Evolutionary conservation across 108 stramenopile genomes (phyloP), one percentile per base, ranked within the genome.

Genomic region (Skeletonema tropicum): DNA sequence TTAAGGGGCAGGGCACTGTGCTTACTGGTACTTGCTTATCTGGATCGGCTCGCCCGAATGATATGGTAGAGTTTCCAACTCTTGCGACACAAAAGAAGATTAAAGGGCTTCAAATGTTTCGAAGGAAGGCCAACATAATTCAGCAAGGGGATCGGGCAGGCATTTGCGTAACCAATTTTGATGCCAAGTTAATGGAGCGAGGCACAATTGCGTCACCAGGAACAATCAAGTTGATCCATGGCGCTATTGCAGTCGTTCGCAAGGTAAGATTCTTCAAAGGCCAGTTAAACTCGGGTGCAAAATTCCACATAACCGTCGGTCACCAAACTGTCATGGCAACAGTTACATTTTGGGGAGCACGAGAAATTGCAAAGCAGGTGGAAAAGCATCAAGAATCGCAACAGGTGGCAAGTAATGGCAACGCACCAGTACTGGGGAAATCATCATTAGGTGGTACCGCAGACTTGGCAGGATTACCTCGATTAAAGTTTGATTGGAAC

Each of bases 91-190:
- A 93, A 69, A 87, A 94, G 30, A 99, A 97, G 77, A 89, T 99
- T 62, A 98, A 98, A 71, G 90, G 91, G 23, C 94, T 99, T 76
- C 98, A 99, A 87, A 97, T 97, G 93, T 99, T 99, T 81, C 92
- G 91, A 66, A 80, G 89, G 58, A 84, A 92, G 38, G 95, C 97
- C 3, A 62, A 67, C 35, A 41, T 67, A 6, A 86, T 97, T 46
- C 80, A 82, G 52, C 91, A 96, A 65, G 99, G 99, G 3, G 99
- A 99, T 87, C 91, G 99, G 39, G 97, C 97, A 8, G 99, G 97
- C 8, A 85, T 99, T 13, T 98, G 97, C 64, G 85, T 99, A 17
- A 77, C 96, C 32, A 91, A 92, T 52, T 93, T 99, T 26, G 98
- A 98, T 77, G 78, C 97, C 49, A 91, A 89, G 63, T 65, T 90